Evolutionary conservation across 2,329 filamentous ascomycete genomes (phyloP).

Genomic region (Aspergillus sp.): DNA sequence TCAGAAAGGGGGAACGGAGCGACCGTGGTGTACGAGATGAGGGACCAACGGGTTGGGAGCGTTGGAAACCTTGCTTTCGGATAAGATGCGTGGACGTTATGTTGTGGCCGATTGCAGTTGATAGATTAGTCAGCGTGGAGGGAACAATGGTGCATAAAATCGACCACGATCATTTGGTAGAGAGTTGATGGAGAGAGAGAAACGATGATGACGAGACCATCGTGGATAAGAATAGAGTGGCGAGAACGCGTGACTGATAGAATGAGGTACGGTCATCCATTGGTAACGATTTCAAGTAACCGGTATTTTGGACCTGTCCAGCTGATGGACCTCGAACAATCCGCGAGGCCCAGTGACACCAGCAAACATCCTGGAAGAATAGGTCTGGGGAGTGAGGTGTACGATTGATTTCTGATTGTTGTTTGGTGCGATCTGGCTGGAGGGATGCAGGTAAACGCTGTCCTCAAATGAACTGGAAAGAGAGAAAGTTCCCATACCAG

Average conservation of each 20-base stretch:
- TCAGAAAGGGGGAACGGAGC: not conserved
- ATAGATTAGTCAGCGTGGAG: not conserved
- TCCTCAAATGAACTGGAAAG: not conserved
- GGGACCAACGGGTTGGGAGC: not conserved
- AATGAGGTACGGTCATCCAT: not conserved
- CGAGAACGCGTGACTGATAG: conserved; percentile 7
- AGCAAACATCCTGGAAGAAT: too few relatives aligned
- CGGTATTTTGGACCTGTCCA: conserved; percentile 20
- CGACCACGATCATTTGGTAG: not conserved
- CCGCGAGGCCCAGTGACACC: too few relatives aligned
- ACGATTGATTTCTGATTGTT: not conserved
- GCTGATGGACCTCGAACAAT: conserved; percentile 16
- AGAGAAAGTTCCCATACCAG: not conserved
- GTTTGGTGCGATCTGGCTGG: conserved; percentile 3
- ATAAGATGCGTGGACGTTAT: not conserved
- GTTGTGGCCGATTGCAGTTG: not conserved
- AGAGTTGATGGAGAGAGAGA: not conserved
- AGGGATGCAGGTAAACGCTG: conserved; percentile 1
- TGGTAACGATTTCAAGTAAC: too few relatives aligned
- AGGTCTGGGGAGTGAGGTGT: conserved; percentile 1
- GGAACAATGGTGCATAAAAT: not conserved
- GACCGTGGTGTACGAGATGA: not conserved
- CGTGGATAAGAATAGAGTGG: conserved; percentile 9
- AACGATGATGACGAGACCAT: not conserved
- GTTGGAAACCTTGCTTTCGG: not conserved